A percentile compares a stretch with the other conserved stretches of the same genome.
Evolutionary conservation across 306 rosid genomes (phyloP).

Genomic region (Cicer chorassanicum): DNA sequence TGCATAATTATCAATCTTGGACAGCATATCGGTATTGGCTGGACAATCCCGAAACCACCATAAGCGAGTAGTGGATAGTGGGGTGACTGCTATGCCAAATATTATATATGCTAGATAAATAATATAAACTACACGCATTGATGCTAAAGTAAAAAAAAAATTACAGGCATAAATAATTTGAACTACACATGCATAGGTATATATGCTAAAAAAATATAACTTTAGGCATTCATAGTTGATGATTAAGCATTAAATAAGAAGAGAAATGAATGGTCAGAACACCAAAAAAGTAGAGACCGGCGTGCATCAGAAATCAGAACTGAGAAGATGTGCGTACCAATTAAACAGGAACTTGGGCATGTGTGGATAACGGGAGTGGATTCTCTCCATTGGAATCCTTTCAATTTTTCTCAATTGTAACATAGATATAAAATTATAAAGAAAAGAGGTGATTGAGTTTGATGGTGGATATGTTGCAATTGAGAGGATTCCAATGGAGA

Average conservation of each 20-base stretch:
- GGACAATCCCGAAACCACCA: neutral
- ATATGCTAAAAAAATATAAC: too few species aligned
- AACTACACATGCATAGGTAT: too few species aligned
- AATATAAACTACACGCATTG: neutral
- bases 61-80: neutral
- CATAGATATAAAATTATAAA: too few species aligned
- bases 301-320: neutral
- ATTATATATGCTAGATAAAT: neutral
- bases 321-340: neutral
- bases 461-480: too few species aligned
- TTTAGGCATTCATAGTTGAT: neutral
- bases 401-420: too few species aligned
- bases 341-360: neutral
- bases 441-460: too few species aligned
- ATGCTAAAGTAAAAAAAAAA: neutral
- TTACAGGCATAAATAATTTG: neutral
- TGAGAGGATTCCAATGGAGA: too few species aligned
- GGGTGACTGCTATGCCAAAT: neutral
- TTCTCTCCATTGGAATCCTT: too few species aligned
- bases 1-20: neutral
- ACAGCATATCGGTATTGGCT: neutral
- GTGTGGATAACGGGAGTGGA: neutral
- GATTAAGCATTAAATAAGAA: neutral
- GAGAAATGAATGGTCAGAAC: neutral
- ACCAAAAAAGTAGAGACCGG: neutral